Percentiles rank a stretch among this genome's conserved stretches.
Evolutionary conservation across 2,329 filamentous ascomycete species (phyloP).

Genomic region (Scorias spongiosa): DNA sequence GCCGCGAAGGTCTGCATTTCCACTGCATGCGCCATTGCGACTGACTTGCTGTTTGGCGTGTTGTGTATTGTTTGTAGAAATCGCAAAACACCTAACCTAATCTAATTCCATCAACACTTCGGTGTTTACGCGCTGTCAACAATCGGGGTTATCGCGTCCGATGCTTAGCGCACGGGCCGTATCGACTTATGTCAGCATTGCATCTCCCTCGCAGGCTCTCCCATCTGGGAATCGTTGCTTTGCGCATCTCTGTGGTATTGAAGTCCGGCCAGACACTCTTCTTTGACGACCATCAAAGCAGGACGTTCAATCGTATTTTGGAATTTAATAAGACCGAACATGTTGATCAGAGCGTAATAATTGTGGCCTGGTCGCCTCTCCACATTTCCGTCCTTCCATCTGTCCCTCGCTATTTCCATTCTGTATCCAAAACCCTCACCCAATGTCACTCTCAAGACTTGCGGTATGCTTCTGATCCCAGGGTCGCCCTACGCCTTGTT

Average conservation of each 20-base stretch:
- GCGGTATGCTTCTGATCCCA: conserved; percentile 10
- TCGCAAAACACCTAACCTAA: not conserved
- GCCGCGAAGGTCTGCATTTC: conserved; percentile 52
- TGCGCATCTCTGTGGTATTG: too few species aligned
- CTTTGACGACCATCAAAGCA: not conserved
- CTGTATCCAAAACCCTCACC: not conserved
- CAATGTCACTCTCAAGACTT: conserved; percentile 13
- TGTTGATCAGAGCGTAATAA: not conserved
- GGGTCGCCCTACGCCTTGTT: too few species aligned
- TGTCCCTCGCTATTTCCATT: not conserved
- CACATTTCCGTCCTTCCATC: conserved; percentile 2
- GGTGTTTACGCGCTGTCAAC: conserved; percentile 2
- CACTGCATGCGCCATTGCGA: conserved; percentile 22
- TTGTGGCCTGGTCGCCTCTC: conserved; percentile 3
- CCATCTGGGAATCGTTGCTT: too few species aligned
- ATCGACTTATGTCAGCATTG: not conserved
- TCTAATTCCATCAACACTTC: not conserved
- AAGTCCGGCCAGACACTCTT: too few species aligned
- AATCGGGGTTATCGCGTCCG: not conserved
- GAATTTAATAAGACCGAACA: not conserved
- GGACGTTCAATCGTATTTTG: not conserved
- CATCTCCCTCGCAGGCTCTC: not conserved
- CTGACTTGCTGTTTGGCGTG: too few species aligned
- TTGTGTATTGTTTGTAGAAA: too few species aligned
- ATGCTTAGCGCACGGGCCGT: not conserved